Base-by-base conservation (phyloP, 345 rosid genomes). In the Citrus australasica region DNA sequence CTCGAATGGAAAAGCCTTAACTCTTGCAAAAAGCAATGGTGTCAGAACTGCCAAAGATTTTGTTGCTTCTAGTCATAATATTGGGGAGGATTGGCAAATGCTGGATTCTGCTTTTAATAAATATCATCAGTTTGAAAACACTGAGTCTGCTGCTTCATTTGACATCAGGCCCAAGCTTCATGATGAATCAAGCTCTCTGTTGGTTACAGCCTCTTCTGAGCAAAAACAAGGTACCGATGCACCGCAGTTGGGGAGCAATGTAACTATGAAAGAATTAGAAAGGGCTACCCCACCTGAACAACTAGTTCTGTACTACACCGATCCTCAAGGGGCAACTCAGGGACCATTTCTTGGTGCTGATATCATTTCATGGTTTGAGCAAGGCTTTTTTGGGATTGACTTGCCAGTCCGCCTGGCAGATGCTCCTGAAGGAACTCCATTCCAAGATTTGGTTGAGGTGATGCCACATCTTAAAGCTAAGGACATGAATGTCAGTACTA, bases 301-400 rank as follows among this genome's bases (percentile, higher is more conserved):
- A 77, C 81, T 87, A 65, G 87, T 79, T 86, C 86, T 95, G 82
- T 88, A 64, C 83, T 95, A 95, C 81, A 73, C 90, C 76, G 98
- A 95, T 88, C 99, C 99, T 80, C 92, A 91, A 78, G 96, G 97
- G 70, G 84, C 72, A 60, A 86, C 84, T 69, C 98, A 95, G 87
- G 99, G 98, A 76, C 99, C 98, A 7, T 95, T 91, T 79, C 83
- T 87, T 69, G 97, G 97, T 69, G 84, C 91, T 60, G 97, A 93
- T 84, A 90, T 95, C 81, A 83, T 93, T 62, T 86, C 88, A 62
- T 95, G 99, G 99, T 89, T 90, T 86, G 97, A 91, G 77, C 94
- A 95, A 86, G 99, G 98, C 0, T 95, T 91, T 83, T 95, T 95
- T 83, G 97, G 96, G 53, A 84, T 87, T 69, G 99, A 95, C 80